Percentiles rank a stretch among this genome's conserved stretches.
Conservation (phyloP, 257 asterid genomes). For the Capsicum chinense region DNA sequence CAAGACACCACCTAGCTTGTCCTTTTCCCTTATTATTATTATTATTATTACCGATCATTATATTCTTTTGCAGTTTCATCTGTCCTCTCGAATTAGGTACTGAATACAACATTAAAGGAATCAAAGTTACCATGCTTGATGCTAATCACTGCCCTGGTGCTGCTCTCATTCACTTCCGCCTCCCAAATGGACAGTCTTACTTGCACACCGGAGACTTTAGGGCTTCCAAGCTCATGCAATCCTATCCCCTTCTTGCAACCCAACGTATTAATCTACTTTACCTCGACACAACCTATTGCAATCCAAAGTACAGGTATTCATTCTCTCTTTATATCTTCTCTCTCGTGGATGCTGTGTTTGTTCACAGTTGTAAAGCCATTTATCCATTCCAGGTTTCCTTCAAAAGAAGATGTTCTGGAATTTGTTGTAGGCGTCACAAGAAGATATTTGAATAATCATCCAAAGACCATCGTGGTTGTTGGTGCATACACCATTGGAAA, state of each 20-base stretch:
- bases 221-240: constrained; percentile 41
- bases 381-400: constrained; percentile 36
- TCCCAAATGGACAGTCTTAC: constrained; percentile 38
- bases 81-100: constrained; percentile 33
- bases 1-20: neutral
- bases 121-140: constrained; percentile 42
- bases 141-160: constrained; percentile 47
- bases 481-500: constrained; percentile 47
- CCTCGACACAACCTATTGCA: constrained; percentile 46
- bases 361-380: neutral
- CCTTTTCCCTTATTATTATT: neutral
- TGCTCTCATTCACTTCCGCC: constrained; percentile 41
- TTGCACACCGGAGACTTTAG: constrained; percentile 45
- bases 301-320: constrained; percentile 39
- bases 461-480: constrained; percentile 38
- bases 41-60: neutral
- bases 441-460: constrained; percentile 28
- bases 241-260: constrained; percentile 32
- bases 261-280: constrained; percentile 33
- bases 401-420: constrained; percentile 40
- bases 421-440: constrained; percentile 36
- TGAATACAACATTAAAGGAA: constrained; percentile 35
- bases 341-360: neutral
- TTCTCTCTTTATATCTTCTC: neutral
- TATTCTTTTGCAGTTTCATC: constrained; percentile 24